phyloP scores from a whole-genome alignment of 1,284 basidiomycete genomes.

The Schizophyllum commune region DNA sequence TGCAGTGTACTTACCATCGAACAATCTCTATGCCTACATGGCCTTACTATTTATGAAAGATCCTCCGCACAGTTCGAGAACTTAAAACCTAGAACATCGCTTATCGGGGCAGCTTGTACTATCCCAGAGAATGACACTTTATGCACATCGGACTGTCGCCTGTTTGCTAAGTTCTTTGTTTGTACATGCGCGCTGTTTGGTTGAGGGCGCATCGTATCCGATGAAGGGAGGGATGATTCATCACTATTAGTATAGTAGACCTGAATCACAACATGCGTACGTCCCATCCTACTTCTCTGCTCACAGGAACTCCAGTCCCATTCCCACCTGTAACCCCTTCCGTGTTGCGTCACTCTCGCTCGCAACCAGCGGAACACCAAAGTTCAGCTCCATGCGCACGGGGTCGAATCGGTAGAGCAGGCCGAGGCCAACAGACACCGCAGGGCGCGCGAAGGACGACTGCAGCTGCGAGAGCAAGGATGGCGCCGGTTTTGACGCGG shows the following conservation, averaged over 20 bases:
- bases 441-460: constrained; percentile 37
- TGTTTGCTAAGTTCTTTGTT: too few relatives aligned
- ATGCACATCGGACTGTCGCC: too few relatives aligned
- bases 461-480: not conserved
- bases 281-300: not conserved
- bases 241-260: not conserved
- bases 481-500: constrained; percentile 1
- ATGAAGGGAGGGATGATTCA: too few relatives aligned
- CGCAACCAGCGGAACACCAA: constrained; percentile 82
- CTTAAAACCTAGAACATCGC: too few relatives aligned
- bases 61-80: too few relatives aligned
- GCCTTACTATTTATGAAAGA: too few relatives aligned
- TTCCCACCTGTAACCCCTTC: constrained; percentile 85
- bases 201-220: too few relatives aligned
- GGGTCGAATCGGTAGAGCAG: constrained; percentile 87
- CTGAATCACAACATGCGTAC: not conserved
- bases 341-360: constrained; percentile 70
- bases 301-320: constrained; percentile 83
- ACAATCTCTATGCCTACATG: too few relatives aligned
- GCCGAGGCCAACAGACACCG: constrained; percentile 81
- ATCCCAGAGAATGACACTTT: too few relatives aligned
- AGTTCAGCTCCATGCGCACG: constrained; percentile 84
- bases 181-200: too few relatives aligned
- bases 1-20: too few relatives aligned
- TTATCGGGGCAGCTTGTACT: too few relatives aligned